Percentiles rank a stretch among this genome's conserved stretches.
Evolutionary conservation across 257 asterid genomes (phyloP).

Genomic region (Solanum medicagineum): DNA sequence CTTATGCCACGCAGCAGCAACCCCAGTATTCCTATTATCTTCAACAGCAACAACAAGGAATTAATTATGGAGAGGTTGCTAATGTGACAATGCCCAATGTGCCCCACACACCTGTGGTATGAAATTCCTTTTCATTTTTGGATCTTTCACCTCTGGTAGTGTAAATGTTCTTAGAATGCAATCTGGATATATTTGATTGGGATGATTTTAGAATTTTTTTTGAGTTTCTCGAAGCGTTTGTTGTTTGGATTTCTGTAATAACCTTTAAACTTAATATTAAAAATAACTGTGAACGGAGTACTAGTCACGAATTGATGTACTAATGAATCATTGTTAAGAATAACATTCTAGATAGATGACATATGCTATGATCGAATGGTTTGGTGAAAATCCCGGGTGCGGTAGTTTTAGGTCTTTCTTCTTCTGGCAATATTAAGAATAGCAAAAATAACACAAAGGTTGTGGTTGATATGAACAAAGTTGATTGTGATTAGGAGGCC

Average conservation of each 20-base stretch:
- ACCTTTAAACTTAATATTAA: not conserved
- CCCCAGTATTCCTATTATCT: not conserved
- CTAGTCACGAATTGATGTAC: not conserved
- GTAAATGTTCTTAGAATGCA: not conserved
- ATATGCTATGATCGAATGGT: not conserved
- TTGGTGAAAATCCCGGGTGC: not conserved
- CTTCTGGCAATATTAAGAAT: not conserved
- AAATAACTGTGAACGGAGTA: not conserved
- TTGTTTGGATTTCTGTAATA: not conserved
- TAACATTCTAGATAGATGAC: not conserved
- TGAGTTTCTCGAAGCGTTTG: not conserved
- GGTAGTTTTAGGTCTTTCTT: not conserved
- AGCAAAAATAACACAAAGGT: not conserved
- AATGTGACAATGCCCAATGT: not conserved
- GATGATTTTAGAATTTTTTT: not conserved
- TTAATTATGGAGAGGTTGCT: not conserved
- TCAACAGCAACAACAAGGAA: not conserved
- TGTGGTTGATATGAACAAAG: not conserved
- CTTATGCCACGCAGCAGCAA: not conserved
- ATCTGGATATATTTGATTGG: not conserved
- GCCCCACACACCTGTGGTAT: not conserved
- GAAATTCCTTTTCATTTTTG: not conserved
- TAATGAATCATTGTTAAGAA: not conserved
- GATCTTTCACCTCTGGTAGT: not conserved
- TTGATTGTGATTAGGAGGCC: not conserved